Percentiles rank a stretch among this genome's conserved stretches.
Evolutionary conservation across 2,329 filamentous ascomycete genomes (phyloP).

Genomic region (Pseudocercospora vitis): DNA sequence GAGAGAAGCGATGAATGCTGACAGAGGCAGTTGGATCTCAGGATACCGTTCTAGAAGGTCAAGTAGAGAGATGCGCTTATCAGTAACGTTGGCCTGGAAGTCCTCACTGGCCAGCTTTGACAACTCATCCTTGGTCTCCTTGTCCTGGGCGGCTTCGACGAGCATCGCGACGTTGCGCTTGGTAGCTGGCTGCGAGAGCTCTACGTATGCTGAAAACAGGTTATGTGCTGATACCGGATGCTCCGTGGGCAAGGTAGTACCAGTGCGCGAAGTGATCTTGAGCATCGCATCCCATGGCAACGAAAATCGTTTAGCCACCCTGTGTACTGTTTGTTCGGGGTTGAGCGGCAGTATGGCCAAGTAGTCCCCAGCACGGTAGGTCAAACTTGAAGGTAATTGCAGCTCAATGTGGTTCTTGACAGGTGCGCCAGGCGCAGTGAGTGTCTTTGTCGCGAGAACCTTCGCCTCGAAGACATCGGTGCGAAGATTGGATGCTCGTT

Average conservation of each 20-base stretch:
- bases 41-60: slow-evolving; percentile 68
- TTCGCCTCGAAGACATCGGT: slow-evolving; percentile 63
- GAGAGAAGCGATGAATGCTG: slow-evolving; percentile 68
- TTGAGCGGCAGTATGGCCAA: slow-evolving; percentile 66
- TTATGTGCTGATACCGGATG: slow-evolving; percentile 61
- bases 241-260: slow-evolving; percentile 65
- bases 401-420: slow-evolving; percentile 58
- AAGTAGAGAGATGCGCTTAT: slow-evolving; percentile 56
- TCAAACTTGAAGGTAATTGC: slow-evolving; percentile 49
- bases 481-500: slow-evolving; percentile 59
- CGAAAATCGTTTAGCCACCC: slow-evolving; percentile 64
- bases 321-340: slow-evolving; percentile 59
- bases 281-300: slow-evolving; percentile 65
- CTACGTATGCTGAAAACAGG: slow-evolving; percentile 69
- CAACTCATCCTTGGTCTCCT: slow-evolving; percentile 52
- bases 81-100: slow-evolving; percentile 42
- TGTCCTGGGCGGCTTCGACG: slow-evolving; percentile 52
- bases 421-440: slow-evolving; percentile 54
- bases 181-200: slow-evolving; percentile 70
- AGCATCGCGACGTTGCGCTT: slow-evolving; percentile 59
- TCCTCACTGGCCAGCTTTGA: slow-evolving; percentile 44
- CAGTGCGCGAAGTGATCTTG: slow-evolving; percentile 52
- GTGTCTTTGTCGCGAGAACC: slow-evolving; percentile 54
- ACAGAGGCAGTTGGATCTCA: slow-evolving; percentile 61
- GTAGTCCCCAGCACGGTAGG: slow-evolving; percentile 74